Percentiles rank a stretch among this genome's conserved stretches.
Evolutionary conservation across 345 rosid species (phyloP).

Genomic region (Excoecaria cochinchinensis): DNA sequence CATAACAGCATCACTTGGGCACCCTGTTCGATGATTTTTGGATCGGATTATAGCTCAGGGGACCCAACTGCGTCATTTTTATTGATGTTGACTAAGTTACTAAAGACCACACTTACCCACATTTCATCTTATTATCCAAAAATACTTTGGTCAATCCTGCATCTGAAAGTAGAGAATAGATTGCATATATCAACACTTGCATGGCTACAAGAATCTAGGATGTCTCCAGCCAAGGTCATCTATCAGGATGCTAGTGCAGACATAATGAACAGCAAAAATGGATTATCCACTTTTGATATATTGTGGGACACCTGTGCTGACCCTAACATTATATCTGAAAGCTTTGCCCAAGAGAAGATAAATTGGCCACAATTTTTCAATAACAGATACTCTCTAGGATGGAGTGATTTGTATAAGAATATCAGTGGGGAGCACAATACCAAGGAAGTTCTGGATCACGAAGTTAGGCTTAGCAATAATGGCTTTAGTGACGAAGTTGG

Average conservation of each 20-base stretch:
- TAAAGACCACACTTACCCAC: slow-evolving; percentile 45
- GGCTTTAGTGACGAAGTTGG: slow-evolving; percentile 36
- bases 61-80: slow-evolving; percentile 42
- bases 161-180: slow-evolving; percentile 54
- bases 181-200: slow-evolving; percentile 45
- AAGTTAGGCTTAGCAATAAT: slow-evolving; percentile 30
- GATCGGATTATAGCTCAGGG: slow-evolving; percentile 31
- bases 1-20: slow-evolving; percentile 27
- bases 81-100: slow-evolving; percentile 43
- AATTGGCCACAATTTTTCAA: slow-evolving; percentile 43
- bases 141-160: slow-evolving; percentile 50
- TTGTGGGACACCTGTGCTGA: slow-evolving; percentile 72
- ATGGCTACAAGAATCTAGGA: slow-evolving; percentile 58
- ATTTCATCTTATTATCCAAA: slow-evolving; percentile 70
- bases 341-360: slow-evolving; percentile 57
- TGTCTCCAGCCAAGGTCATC: slow-evolving; percentile 39
- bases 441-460: slow-evolving; percentile 33
- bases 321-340: slow-evolving; percentile 54
- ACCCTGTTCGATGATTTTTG: slow-evolving; percentile 31
- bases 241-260: slow-evolving; percentile 38
- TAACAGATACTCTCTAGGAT: slow-evolving; percentile 41
- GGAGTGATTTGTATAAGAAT: slow-evolving; percentile 53
- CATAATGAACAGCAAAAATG: slow-evolving; percentile 34
- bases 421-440: slow-evolving; percentile 34
- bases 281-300: slow-evolving; percentile 37